Base-by-base conservation (phyloP, 2,329 filamentous ascomycete species). In the Emmonsia crescens region DNA sequence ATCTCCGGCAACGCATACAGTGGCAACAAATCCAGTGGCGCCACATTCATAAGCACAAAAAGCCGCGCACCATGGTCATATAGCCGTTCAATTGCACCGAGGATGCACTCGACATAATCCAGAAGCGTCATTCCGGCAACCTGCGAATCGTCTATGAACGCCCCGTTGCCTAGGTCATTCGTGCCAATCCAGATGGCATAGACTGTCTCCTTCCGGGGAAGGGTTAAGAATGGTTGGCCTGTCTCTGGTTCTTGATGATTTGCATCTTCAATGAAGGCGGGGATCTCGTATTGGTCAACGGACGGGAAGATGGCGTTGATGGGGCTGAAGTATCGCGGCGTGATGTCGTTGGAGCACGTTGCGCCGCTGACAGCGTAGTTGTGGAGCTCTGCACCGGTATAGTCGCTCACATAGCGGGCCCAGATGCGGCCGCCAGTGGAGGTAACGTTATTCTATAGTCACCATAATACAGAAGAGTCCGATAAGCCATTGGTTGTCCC, bases 111-210 rank as follows among this genome's bases (percentile, higher is more conserved):
- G 2, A 85, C 79, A 68, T 86, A 91, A 68, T 86, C 81, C 1
- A 79, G 76, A 5, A 91, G 79, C 1, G 82, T 86, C 29, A 83
- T 85, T 14, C 80, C 82, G 0, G 76, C 67, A 4, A 80, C 73
- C 70, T 90, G 85, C 29, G 78, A 79, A 69, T 90, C 86, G 4
- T 81, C 84, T 38, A 92, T 72, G 69, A 91, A 87, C 9, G 82
- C 86, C 59, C 79, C 74, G 61, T 78, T 79, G 27, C 89, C 88
- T 10, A 93, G 77, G 68, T 94, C 89, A 70, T 93, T 93, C 29
- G 88, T 91, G 2, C 89, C 89, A 67, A 92, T 91, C 87, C 87
- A 92, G 58, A 92, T 81, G 0, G 84, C 80, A 68, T 91, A 92
- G 2, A 89, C 84, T 0, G 88, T 89, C 64, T 85, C 84, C 36